Evolutionary conservation across 1,139 yeast genomes (phyloP).

Genomic region (Arxiozyma slooffiae): DNA sequence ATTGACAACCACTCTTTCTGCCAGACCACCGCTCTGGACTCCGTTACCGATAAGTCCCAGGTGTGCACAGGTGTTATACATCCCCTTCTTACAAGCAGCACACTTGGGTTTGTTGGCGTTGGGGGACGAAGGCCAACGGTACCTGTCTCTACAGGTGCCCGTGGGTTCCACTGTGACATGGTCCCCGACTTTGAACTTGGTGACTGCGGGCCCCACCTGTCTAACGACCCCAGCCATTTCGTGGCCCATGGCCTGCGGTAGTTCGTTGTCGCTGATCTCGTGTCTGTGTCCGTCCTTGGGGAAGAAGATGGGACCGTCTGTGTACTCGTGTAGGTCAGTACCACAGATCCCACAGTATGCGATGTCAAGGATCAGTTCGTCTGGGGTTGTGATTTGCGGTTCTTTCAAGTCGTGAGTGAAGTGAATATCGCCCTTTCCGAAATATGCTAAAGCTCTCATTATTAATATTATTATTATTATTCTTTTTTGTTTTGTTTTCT

Average conservation of each 20-base stretch:
- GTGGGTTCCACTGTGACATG: constrained; percentile 47
- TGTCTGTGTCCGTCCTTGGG: constrained; percentile 28
- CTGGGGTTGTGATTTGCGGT: constrained; percentile 32
- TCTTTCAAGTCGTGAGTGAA: constrained; percentile 31
- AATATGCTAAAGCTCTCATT: constrained; percentile 41
- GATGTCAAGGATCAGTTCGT: constrained; percentile 39
- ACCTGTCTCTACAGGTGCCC: constrained; percentile 41
- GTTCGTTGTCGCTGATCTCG: constrained; percentile 28
- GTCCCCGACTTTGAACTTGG: constrained; percentile 33
- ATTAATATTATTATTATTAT: background rate
- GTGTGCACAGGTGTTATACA: constrained; percentile 40
- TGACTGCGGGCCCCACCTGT: constrained; percentile 32
- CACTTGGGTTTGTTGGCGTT: constrained; percentile 29
- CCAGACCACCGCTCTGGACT: constrained; percentile 42
- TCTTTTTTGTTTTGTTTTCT: too few relatives aligned
- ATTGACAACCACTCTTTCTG: constrained; percentile 42
- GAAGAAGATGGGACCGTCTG: constrained; percentile 42
- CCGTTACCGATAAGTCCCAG: constrained; percentile 41
- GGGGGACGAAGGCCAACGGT: constrained; percentile 26
- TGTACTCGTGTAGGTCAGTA: constrained; percentile 40
- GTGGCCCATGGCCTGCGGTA: constrained; percentile 48
- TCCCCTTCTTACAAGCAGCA: constrained; percentile 39
- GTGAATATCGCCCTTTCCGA: constrained; percentile 36
- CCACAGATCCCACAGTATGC: constrained; percentile 47
- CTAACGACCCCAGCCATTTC: constrained; percentile 43